Evolutionary conservation across 2,329 filamentous ascomycete species (phyloP), one percentile per base, ranked within the genome.

Genomic region (Ophiostoma sp.): DNA sequence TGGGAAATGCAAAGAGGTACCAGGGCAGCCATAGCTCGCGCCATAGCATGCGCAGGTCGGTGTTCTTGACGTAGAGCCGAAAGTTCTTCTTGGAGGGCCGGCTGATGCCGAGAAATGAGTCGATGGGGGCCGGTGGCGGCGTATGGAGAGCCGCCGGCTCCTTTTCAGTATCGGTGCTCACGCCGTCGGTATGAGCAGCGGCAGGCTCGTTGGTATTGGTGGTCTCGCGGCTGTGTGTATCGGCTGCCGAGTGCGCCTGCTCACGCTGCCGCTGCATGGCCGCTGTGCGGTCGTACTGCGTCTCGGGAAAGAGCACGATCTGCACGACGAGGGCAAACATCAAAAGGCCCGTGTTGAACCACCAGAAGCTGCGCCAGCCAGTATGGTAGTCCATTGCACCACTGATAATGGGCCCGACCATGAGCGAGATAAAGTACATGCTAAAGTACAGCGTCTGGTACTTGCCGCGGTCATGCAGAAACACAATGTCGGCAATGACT

Each of bases 281-380:
- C 11, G 40, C 64, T 16, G 62, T 69, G 12, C 86, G 83, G 68
- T 83, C 81, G 77, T 82, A 89, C 70, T 83, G 84, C 0, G 87
- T 89, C 74, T 89, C 87, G 0, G 87, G 87, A 72, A 88, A 88
- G 73, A 85, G 78, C 73, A 87, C 85, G 41, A 88, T 74, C 45
- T 83, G 79, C 73, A 85, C 78, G 4, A 87, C 42, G 36, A 84
- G 76, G 0, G 81, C 81, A 3, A 84, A 73, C 1, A 77, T 82
- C 2, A 86, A 76, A 1, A 89, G 66, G 1, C 75, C 87, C 2
- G 85, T 83, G 71, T 88, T 88, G 71, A 89, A 78, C 86, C 86
- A 89, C 84, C 85, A 89, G 75, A 89, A 89, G 73, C 78, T 85
- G 40, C 85, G 79, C 83, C 85, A 88, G 64, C 85, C 85, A 4